Base-by-base conservation (phyloP, 495 filamentous ascomycete genomes). In the Durotheca rogersii region DNA sequence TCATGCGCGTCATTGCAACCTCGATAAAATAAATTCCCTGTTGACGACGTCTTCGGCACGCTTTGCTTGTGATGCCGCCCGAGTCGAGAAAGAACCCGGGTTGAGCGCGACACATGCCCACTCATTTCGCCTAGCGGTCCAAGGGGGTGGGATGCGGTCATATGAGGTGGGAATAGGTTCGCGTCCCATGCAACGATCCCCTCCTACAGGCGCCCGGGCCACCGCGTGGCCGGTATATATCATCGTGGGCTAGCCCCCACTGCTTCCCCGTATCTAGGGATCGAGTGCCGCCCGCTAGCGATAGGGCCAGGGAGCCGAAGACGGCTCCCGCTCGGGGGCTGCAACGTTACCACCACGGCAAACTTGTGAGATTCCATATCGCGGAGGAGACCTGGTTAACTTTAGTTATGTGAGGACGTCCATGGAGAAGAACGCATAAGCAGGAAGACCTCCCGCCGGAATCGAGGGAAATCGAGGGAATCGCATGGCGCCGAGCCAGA, bases 171-270 rank as follows among this genome's bases (percentile, higher is more conserved):
- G 20, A 7, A 2, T 18, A 39, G 39, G 42, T 27, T 44, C 39
- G 30, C 49, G 48, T 58, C 44, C 55, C 55, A 58, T 58, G 55
- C 55, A 58, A 58, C 55, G 31, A 49, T 58, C 55, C 49, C 30
- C 38, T 32, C 30, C 45, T 36, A 41, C 7, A 53, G 27, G 17
- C 33, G 23, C 41, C 49, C 44, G 53, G 53, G 34, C 43, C 38
- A n/a, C 45, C 32, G 18, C n/a, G n/a, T n/a, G n/a, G n/a, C n/a
- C n/a, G n/a, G n/a, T n/a, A 7, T 17, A 25, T 53, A 34, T 37
- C 27, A 30, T 48, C 30, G 20, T 53, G 53, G 55, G 52, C 49
- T 36, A 18, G 40, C 55, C 41, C 54, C 49, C 32, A 58, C 34
- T n/a, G 17, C 27, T 44, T 43, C 21, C 44, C 34, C 39, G 19